phyloP scores from a whole-genome alignment of 1,139 yeast genomes.

The Yamadazyma dushanensis region DNA sequence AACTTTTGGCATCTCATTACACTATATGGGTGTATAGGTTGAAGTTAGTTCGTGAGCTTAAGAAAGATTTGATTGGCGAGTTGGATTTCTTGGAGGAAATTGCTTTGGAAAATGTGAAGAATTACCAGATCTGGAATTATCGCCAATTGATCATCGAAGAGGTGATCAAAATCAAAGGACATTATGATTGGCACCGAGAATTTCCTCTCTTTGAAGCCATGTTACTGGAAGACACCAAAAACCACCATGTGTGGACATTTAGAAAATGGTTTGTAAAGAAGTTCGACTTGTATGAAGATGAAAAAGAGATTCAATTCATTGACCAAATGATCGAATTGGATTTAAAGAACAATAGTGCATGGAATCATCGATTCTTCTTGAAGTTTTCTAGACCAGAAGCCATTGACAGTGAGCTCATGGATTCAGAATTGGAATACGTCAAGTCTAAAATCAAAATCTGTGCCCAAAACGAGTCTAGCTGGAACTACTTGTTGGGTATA shows the following conservation, averaged over 20 bases:
- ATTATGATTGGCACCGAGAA: constrained; percentile 54
- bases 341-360: constrained; percentile 86
- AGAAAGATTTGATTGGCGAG: constrained; percentile 46
- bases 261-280: constrained; percentile 73
- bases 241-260: constrained; percentile 96
- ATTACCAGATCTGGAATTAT: constrained; percentile 96
- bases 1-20: constrained; percentile 82
- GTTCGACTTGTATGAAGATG: constrained; percentile 46
- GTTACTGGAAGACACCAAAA: constrained; percentile 78
- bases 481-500: constrained; percentile 79
- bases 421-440: constrained; percentile 40
- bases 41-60: constrained; percentile 47
- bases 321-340: constrained; percentile 56
- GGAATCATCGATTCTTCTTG: constrained; percentile 82
- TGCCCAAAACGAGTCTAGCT: constrained; percentile 84
- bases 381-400: constrained; percentile 27
- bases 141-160: constrained; percentile 59
- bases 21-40: constrained; percentile 85
- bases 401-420: constrained; percentile 18
- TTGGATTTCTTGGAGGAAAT: constrained; percentile 76
- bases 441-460: constrained; percentile 49
- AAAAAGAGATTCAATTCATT: constrained; percentile 54
- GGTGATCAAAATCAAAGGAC: constrained; percentile 21
- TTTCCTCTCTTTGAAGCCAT: constrained; percentile 62
- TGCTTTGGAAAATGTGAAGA: constrained; percentile 78